Conservation (phyloP, 2,329 filamentous ascomycete species). For the Reticulascus tulasneorum region DNA sequence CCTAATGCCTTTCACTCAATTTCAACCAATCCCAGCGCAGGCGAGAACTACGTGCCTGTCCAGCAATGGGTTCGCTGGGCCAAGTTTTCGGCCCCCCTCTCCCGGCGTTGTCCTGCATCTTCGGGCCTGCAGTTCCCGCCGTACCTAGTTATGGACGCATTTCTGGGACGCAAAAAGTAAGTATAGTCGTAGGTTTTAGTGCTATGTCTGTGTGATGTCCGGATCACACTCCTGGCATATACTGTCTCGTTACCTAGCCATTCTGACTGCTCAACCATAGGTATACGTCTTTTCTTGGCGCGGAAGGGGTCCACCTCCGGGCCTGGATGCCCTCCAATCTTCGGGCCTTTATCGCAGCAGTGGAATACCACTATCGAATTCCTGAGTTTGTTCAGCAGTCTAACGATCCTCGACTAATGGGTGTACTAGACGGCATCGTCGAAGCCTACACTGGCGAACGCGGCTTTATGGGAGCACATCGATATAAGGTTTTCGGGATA, state of each 20-base stretch:
- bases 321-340: conserved; percentile 52
- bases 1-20: conserved; percentile 52
- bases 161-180: conserved; percentile 44
- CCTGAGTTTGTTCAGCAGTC: conserved; percentile 48
- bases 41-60: conserved; percentile 45
- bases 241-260: too few relatives aligned
- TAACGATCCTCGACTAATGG: conserved; percentile 44
- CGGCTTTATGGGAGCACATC: conserved; percentile 52
- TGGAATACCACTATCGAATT: conserved; percentile 50
- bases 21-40: conserved; percentile 46
- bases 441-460: conserved; percentile 52
- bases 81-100: conserved; percentile 47
- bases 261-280: too few relatives aligned
- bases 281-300: conserved; percentile 47
- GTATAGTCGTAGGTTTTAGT: too few relatives aligned
- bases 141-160: conserved; percentile 52
- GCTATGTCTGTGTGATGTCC: too few relatives aligned
- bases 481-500: conserved; percentile 54
- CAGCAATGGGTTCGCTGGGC: conserved; percentile 46
- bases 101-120: conserved; percentile 45
- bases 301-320: conserved; percentile 47
- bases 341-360: conserved; percentile 49
- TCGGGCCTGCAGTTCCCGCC: conserved; percentile 49
- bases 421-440: conserved; percentile 50
- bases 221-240: too few relatives aligned